These are phyloP conservation scores for Coemansia sp. DNA, from an alignment of 192 early-diverging fungal species.

Conservation along the genomic window DNA sequence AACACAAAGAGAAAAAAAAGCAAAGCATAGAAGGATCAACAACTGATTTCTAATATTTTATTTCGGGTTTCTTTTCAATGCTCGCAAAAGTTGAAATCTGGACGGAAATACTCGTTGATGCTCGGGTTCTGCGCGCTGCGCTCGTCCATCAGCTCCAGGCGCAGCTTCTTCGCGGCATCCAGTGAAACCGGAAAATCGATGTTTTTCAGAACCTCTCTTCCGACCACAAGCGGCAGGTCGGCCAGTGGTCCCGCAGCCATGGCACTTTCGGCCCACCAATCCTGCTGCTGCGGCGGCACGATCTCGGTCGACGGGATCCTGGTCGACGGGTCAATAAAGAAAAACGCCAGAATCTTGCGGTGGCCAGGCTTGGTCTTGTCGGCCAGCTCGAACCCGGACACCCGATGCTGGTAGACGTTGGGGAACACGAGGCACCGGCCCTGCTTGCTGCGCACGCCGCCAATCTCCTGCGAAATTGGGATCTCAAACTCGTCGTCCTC, in stretches of 20 bases:
- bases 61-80: too few relatives aligned
- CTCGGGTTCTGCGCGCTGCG: conserved; percentile 21
- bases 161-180: conserved; percentile 43
- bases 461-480: conserved; percentile 49
- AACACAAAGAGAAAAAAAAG: too few relatives aligned
- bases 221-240: conserved; percentile 24
- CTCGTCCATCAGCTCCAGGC: conserved; percentile 56
- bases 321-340: conserved; percentile 67
- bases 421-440: conserved; percentile 72
- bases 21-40: too few relatives aligned
- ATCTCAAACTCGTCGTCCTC: background rate
- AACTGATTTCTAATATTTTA: background rate
- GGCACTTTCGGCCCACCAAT: conserved; percentile 34
- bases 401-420: conserved; percentile 72
- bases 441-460: conserved; percentile 45
- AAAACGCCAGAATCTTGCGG: conserved; percentile 71
- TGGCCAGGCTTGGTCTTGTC: conserved; percentile 65
- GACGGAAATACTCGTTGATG: conserved; percentile 8
- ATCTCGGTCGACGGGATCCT: conserved; percentile 58
- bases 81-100: conserved; percentile 32
- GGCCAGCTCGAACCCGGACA: conserved; percentile 61
- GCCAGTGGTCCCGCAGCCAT: conserved; percentile 6
- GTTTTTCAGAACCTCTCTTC: conserved; percentile 13
- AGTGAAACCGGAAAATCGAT: conserved; percentile 47
- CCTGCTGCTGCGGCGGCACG: conserved; percentile 69